Evolutionary conservation across 192 early-diverging fungal species (phyloP), one percentile per base, ranked within the genome.

Genomic region (Paraglomus brasilianum): DNA sequence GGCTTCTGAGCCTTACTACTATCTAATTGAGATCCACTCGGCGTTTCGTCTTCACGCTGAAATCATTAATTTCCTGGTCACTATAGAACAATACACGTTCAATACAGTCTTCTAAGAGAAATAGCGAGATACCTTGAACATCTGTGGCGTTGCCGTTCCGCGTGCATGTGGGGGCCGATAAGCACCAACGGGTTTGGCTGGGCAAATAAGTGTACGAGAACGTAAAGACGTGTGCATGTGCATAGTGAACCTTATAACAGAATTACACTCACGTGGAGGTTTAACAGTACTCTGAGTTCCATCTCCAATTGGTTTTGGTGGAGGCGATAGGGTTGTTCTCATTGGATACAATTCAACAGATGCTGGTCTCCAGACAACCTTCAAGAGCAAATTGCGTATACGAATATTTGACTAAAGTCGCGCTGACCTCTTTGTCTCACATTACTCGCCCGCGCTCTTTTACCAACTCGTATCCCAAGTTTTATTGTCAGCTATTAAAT

Each of bases 91-190:
- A n/a, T n/a, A n/a, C n/a, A n/a, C n/a, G n/a, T 15, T 15, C 24
- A 39, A 38, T 4, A 24, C 21, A 56, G 21, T 67, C 49, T 40
- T 43, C 5, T 45, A 13, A 8, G 8, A 22, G 11, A 14, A 14
- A 48, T 17, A 64, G 10, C 8, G 21, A 39, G 8, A 40, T 74
- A 74, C 76, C 50, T 74, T 69, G 41, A 76, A 77, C 1, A 81
- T 48, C 22, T 79, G 68, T 36, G 79, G 78, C 14, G 81, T 73
- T 48, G 77, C 72, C 4, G 77, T 69, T 15, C 80, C 83, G 58
- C 89, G 81, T 42, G 86, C 78, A 52, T 89, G 88, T 44, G 89
- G 89, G 49, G 89, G 89, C 69, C 86, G 79, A 59, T 91, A 91
- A 19, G 89, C 89, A 17, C 87, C 86, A 19, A 82, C 77, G 39